Base-by-base conservation (phyloP, 331 rosid species). In the Acacia pycnantha region DNA sequence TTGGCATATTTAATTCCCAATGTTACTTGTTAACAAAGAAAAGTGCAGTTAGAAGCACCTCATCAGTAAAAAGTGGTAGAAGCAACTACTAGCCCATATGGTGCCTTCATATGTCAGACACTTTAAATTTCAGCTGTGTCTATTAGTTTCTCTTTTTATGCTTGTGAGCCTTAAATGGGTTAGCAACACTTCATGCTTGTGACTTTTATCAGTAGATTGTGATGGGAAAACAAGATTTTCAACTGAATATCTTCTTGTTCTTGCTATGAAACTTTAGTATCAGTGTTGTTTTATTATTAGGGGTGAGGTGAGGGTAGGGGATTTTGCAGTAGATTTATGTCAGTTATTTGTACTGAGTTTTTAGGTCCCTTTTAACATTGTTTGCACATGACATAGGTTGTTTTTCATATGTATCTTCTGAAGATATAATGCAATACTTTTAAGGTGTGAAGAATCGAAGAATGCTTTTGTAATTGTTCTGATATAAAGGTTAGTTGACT, bases 371-470 rank as follows among this genome's bases (percentile, higher is more conserved):
- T 56, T 50, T 12, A 27, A 77, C 37, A 56, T 80, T 68, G 77
- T 79, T 79, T 84, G 68, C 48, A 35, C 71, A 4, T 46, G 22
- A 71, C 26, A 24, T 29, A 26, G 22, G 70, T 71, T 31, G 5
- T 64, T 61, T 37, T 64, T 31, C 61, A 44, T 82, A 72, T 88
- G 83, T 79, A 81, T 84, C 86, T 83, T 79, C 85, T 83, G 35
- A 70, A 51, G n/a, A n/a, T n/a, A n/a, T n/a, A n/a, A n/a, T n/a
- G n/a, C n/a, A n/a, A n/a, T n/a, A n/a, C n/a, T n/a, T n/a, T n/a
- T n/a, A n/a, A n/a, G n/a, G n/a, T n/a, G n/a, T n/a, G n/a, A n/a
- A n/a, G n/a, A n/a, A n/a, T n/a, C n/a, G n/a, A n/a, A n/a, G n/a
- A n/a, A n/a, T n/a, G n/a, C n/a, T n/a, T n/a, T n/a, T n/a, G n/a